A percentile compares a stretch with the other conserved stretches of the same genome.
Evolutionary conservation across 2,329 filamentous ascomycete genomes (phyloP).

Genomic region (Colletotrichum eleusines): DNA sequence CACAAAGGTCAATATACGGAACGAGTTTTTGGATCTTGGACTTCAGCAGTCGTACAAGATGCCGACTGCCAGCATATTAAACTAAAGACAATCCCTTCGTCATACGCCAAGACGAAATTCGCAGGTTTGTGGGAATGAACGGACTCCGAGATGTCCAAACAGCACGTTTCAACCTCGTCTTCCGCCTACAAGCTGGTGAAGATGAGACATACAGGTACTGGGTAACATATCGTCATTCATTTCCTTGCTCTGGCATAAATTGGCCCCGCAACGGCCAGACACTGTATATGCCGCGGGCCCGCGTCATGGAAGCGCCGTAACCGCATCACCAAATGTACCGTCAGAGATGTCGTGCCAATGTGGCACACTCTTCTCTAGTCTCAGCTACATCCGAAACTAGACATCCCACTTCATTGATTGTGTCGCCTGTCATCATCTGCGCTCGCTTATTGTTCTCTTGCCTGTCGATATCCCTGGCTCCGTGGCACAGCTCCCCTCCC

Average conservation of each 20-base stretch:
- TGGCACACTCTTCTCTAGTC: too few species aligned
- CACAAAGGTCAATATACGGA: neutral
- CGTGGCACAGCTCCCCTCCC: neutral
- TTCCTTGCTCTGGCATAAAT: neutral
- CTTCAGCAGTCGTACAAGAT: neutral
- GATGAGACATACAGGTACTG: neutral
- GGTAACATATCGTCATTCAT: neutral
- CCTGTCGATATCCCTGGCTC: neutral
- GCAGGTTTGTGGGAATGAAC: neutral
- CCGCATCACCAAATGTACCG: neutral
- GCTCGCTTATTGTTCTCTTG: neutral
- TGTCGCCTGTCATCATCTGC: neutral
- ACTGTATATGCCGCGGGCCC: neutral
- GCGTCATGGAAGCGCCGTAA: neutral
- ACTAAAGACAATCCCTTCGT: neutral
- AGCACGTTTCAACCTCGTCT: neutral
- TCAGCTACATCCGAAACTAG: neutral
- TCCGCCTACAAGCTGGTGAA: neutral
- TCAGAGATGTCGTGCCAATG: neutral
- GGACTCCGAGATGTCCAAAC: neutral
- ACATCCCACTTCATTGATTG: neutral
- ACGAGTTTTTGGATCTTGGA: neutral
- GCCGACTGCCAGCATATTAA: too few species aligned
- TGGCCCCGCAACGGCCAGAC: neutral
- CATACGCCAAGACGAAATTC: neutral